Evolutionary conservation across 1,284 basidiomycete species (phyloP).

Genomic region (Mrakiaceae sp.): DNA sequence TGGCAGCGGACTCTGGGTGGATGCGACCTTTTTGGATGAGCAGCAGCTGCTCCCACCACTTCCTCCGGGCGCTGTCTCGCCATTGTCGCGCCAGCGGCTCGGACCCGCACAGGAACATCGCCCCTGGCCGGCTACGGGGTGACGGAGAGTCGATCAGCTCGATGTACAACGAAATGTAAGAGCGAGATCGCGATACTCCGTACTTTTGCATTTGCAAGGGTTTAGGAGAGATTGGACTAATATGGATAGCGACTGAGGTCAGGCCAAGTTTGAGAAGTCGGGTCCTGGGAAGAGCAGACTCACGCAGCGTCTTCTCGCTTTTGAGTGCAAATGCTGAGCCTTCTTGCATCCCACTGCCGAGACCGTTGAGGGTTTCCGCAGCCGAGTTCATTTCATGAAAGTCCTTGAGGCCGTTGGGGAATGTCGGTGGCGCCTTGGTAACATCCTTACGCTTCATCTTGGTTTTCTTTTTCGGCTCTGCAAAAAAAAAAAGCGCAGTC

Average conservation of each 20-base stretch:
- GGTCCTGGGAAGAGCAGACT: constrained; percentile 26
- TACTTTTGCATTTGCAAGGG: constrained; percentile 26
- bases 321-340: constrained; percentile 27
- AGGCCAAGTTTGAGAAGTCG: constrained; percentile 24
- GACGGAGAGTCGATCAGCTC: no score
- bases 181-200: not conserved
- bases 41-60: constrained; percentile 11
- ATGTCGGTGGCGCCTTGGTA: constrained; percentile 30
- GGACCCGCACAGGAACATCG: no score
- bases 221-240: constrained; percentile 25
- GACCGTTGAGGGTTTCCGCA: constrained; percentile 28
- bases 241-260: constrained; percentile 37
- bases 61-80: no score
- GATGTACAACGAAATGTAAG: not conserved
- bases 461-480: not conserved
- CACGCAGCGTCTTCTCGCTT: constrained; percentile 45
- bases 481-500: not conserved
- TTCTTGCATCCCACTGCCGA: constrained; percentile 6
- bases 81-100: no score
- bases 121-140: no score
- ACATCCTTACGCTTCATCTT: constrained; percentile 23
- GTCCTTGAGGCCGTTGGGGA: constrained; percentile 35
- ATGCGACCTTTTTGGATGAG: not conserved
- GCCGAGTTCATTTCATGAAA: constrained; percentile 34
- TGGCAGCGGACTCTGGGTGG: not conserved